Evolutionary conservation across 495 filamentous ascomycete species (phyloP).

Genomic region (Alectoria sarmentosa): DNA sequence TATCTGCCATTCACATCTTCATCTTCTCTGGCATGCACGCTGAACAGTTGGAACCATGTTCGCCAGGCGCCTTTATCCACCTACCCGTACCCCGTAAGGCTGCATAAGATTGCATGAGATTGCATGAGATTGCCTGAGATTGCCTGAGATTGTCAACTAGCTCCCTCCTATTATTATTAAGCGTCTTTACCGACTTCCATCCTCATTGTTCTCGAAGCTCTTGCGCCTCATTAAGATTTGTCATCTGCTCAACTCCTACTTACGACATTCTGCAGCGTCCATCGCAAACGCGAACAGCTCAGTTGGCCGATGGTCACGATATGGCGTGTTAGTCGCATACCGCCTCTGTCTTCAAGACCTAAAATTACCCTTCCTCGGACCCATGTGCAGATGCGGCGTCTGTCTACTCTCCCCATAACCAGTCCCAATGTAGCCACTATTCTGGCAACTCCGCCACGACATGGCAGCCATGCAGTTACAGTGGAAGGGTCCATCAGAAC

Average conservation of each 20-base stretch:
- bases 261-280: slow-evolving; percentile 3
- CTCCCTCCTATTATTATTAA: no score
- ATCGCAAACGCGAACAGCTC: background rate
- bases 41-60: background rate
- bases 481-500: slow-evolving; percentile 78
- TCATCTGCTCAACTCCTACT: background rate
- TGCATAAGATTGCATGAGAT: background rate
- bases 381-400: background rate
- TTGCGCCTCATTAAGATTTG: background rate
- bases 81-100: background rate
- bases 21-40: background rate
- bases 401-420: slow-evolving; percentile 10
- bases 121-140: background rate
- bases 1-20: no score
- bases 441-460: slow-evolving; percentile 11
- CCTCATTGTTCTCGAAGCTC: background rate
- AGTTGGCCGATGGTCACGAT: slow-evolving; percentile 10
- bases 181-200: background rate
- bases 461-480: slow-evolving; percentile 35
- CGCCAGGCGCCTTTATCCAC: background rate
- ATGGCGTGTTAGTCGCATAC: slow-evolving; percentile 17
- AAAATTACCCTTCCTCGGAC: background rate
- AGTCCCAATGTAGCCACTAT: slow-evolving; percentile 23
- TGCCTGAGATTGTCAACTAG: background rate
- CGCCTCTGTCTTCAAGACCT: background rate